Percentiles rank a stretch among this genome's conserved stretches.
phyloP scores from a whole-genome alignment of 345 rosid genomes.

The Xanthoceras sorbifolium region DNA sequence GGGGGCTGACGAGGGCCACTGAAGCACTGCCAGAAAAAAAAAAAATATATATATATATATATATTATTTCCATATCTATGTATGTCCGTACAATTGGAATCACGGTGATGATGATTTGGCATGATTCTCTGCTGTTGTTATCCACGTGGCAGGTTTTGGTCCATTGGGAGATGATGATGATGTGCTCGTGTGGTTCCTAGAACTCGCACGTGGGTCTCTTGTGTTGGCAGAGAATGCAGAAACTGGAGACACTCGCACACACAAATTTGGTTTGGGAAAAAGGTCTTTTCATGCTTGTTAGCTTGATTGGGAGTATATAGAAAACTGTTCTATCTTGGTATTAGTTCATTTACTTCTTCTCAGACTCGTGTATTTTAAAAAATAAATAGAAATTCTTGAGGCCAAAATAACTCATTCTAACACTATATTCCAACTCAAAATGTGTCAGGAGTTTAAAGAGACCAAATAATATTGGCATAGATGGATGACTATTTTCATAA shows the following conservation, averaged over 20 bases:
- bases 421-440: no score
- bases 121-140: not conserved
- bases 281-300: not conserved
- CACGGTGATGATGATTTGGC: not conserved
- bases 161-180: not conserved
- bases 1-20: no score
- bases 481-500: no score
- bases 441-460: no score
- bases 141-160: constrained; percentile 29
- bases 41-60: no score
- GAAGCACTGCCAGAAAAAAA: no score
- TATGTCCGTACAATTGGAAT: constrained; percentile 4
- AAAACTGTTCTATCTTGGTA: not conserved
- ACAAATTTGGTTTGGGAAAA: not conserved
- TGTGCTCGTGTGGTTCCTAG: constrained; percentile 14
- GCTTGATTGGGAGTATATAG: not conserved
- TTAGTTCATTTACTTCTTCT: not conserved
- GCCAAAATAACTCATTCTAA: no score
- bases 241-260: not conserved
- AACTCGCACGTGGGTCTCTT: constrained; percentile 9
- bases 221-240: not conserved
- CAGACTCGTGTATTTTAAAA: not conserved
- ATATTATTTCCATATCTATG: no score
- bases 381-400: no score
- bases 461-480: no score